Conservation (phyloP, 2,329 filamentous ascomycete species). For the Aspergillus thermomutatus region DNA sequence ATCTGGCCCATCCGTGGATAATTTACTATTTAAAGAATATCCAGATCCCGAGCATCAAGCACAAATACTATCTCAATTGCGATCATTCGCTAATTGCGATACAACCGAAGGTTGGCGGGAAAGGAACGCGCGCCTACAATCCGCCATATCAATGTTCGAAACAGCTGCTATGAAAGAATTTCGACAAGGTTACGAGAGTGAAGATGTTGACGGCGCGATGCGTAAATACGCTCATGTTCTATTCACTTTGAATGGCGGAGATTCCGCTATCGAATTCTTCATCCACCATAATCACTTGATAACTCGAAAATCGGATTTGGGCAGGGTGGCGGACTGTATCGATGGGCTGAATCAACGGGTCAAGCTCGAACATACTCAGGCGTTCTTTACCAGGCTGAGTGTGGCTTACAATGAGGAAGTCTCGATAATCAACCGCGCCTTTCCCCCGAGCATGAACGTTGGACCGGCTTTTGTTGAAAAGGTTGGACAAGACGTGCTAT, state of each 20-base stretch:
- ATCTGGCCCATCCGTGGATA: conserved; percentile 69
- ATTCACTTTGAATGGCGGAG: conserved; percentile 74
- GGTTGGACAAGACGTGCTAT: conserved; percentile 74
- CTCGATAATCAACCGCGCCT: conserved; percentile 75
- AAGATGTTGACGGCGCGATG: conserved; percentile 88
- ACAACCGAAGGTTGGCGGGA: conserved; percentile 69
- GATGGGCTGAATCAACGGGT: conserved; percentile 65
- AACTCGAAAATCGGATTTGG: conserved; percentile 65
- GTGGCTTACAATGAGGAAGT: conserved; percentile 79
- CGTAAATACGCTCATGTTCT: conserved; percentile 83
- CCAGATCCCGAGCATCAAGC: conserved; percentile 87
- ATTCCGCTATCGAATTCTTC: conserved; percentile 76
- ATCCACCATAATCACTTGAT: conserved; percentile 86
- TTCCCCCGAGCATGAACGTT: conserved; percentile 67
- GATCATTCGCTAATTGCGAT: conserved; percentile 75
- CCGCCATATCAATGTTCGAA: conserved; percentile 81
- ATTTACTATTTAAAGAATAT: conserved; percentile 81
- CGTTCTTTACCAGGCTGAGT: conserved; percentile 74
- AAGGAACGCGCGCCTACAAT: conserved; percentile 68
- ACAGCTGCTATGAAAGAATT: conserved; percentile 88
- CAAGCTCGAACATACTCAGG: conserved; percentile 72
- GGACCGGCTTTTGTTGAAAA: conserved; percentile 78
- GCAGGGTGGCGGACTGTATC: conserved; percentile 77
- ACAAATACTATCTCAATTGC: conserved; percentile 78
- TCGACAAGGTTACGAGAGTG: conserved; percentile 83